Percentiles rank a stretch among this genome's conserved stretches.
phyloP scores from a whole-genome alignment of 1,284 basidiomycete genomes.

The Tremellales sp. region DNA sequence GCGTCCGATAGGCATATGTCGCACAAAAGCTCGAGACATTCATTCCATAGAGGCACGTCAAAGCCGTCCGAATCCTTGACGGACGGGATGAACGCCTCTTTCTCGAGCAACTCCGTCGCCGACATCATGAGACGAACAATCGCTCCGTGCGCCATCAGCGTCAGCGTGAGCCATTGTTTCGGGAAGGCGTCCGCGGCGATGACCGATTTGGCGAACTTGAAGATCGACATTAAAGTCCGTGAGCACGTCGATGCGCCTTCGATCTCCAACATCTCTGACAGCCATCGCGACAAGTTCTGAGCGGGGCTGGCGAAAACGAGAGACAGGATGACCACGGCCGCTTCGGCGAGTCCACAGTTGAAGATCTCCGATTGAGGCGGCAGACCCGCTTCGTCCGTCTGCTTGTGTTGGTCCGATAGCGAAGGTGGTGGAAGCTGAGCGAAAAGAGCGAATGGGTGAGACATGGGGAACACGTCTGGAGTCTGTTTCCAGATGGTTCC shows the following conservation, averaged over 20 bases:
- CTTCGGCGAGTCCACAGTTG: constrained; percentile 79
- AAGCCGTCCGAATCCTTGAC: constrained; percentile 63
- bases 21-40: constrained; percentile 75
- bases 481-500: constrained; percentile 57
- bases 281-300: constrained; percentile 71
- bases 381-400: constrained; percentile 19
- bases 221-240: constrained; percentile 67
- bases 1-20: constrained; percentile 84
- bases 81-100: constrained; percentile 71
- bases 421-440: constrained; percentile 60
- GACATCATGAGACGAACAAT: constrained; percentile 84
- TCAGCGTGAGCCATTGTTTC: constrained; percentile 85
- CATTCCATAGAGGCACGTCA: constrained; percentile 74
- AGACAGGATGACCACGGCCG: constrained; percentile 77
- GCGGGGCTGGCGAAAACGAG: constrained; percentile 74
- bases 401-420: constrained; percentile 40
- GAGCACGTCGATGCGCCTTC: constrained; percentile 78
- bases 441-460: constrained; percentile 85
- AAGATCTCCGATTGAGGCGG: constrained; percentile 54
- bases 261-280: constrained; percentile 75
- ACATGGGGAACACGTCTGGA: constrained; percentile 85
- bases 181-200: constrained; percentile 87
- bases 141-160: constrained; percentile 82
- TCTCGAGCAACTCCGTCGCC: constrained; percentile 67
- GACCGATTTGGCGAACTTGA: constrained; percentile 77